Percentiles rank a stretch among this genome's conserved stretches.
These are phyloP conservation scores for Pseudofabraea citricarpa DNA, from an alignment of 2,329 filamentous ascomycete genomes.

Conservation along the genomic window DNA sequence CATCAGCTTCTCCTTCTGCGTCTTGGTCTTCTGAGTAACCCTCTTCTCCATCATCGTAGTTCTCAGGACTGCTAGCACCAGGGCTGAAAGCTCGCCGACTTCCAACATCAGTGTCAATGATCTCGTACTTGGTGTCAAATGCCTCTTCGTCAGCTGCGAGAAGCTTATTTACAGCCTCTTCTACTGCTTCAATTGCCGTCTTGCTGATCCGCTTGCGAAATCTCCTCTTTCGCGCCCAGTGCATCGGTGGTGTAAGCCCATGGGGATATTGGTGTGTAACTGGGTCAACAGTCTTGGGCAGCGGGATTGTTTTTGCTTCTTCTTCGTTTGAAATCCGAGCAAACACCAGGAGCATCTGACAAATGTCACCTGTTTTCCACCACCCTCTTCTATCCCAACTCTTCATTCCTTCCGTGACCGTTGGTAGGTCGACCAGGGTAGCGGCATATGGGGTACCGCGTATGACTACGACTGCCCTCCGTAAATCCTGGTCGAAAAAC, in stretches of 20 bases:
- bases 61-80: conserved; percentile 20
- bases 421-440: conserved; percentile 63
- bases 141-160: conserved; percentile 40
- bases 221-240: conserved; percentile 50
- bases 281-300: conserved; percentile 25
- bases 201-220: conserved; percentile 53
- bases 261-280: conserved; percentile 38
- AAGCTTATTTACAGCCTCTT: conserved; percentile 48
- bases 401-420: conserved; percentile 69
- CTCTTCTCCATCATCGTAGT: conserved; percentile 30
- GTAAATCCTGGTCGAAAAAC: conserved; percentile 65
- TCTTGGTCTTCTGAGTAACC: conserved; percentile 32
- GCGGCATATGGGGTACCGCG: conserved; percentile 59
- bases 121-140: conserved; percentile 34
- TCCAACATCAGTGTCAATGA: conserved; percentile 32
- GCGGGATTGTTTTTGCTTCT: conserved; percentile 34
- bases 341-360: conserved; percentile 67
- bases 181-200: conserved; percentile 51
- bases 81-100: conserved; percentile 18
- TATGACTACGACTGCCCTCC: conserved; percentile 57
- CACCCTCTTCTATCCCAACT: conserved; percentile 69
- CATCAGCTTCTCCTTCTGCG: conserved; percentile 32
- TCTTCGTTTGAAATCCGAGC: conserved; percentile 50
- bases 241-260: conserved; percentile 56
- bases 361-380: conserved; percentile 72